These are phyloP conservation scores for Globisporangium middletonii DNA, from an alignment of 352 stramenopile genomes.

Conservation along the genomic window DNA sequence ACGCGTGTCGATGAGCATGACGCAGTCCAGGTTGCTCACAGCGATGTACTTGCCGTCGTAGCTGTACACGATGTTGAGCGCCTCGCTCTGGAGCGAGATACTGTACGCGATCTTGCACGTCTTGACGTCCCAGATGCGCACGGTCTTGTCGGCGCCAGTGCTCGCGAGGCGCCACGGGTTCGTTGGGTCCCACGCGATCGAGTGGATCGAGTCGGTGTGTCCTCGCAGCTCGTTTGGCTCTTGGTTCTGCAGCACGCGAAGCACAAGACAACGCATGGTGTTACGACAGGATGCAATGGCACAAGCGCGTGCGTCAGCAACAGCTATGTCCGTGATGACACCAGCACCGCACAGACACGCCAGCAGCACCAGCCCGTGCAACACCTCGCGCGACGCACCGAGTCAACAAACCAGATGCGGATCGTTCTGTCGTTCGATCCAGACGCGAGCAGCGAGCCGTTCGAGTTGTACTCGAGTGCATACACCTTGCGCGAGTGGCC, in stretches of 20 bases:
- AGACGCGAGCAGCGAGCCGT: conserved; percentile 66
- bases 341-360: too few species aligned
- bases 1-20: conserved; percentile 77
- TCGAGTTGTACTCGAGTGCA: conserved; percentile 71
- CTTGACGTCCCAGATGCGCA: conserved; percentile 83
- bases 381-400: conserved; percentile 23
- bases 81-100: conserved; percentile 66
- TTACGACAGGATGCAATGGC: neutral
- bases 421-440: conserved; percentile 77
- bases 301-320: neutral
- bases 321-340: too few species aligned
- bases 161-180: conserved; percentile 52
- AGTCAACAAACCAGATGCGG: conserved; percentile 63
- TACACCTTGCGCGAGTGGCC: conserved; percentile 80
- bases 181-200: conserved; percentile 73
- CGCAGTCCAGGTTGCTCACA: conserved; percentile 65
- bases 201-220: conserved; percentile 69
- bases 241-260: conserved; percentile 24
- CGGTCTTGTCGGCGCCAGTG: conserved; percentile 73
- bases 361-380: too few species aligned
- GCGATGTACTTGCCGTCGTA: conserved; percentile 79
- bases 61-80: conserved; percentile 77
- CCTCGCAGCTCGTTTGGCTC: conserved; percentile 57
- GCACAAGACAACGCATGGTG: neutral
- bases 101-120: conserved; percentile 70